These are phyloP conservation scores for Raffaelea ambrosiae DNA, from an alignment of 2,329 filamentous ascomycete species.

Conservation along the genomic window DNA sequence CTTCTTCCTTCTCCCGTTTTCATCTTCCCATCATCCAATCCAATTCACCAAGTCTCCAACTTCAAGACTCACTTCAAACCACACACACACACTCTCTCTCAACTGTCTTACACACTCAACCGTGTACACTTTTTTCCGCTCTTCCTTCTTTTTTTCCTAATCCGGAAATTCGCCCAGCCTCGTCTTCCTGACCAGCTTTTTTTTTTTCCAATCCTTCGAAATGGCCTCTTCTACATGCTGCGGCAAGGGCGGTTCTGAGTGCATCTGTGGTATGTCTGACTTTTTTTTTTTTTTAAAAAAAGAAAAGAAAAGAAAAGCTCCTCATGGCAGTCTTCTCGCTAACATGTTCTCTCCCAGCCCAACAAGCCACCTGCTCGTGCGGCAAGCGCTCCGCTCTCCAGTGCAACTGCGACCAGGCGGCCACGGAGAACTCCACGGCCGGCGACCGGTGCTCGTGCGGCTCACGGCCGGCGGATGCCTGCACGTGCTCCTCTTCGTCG, in stretches of 20 bases:
- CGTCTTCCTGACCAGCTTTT: background rate
- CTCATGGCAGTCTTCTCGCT: background rate
- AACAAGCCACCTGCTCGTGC: conserved; percentile 73
- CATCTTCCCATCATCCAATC: background rate
- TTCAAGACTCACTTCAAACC: background rate
- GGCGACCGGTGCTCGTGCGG: conserved; percentile 79
- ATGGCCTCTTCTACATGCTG: conserved; percentile 42
- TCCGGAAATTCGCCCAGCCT: background rate
- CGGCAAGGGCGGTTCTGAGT: conserved; percentile 42
- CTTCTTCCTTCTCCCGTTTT: background rate
- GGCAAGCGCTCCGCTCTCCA: conserved; percentile 79
- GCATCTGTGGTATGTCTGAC: conserved; percentile 53
- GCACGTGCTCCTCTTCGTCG: conserved; percentile 66
- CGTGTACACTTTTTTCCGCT: too few relatives aligned
- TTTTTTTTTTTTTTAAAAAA: background rate
- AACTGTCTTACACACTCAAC: too few relatives aligned
- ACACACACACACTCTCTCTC: background rate
- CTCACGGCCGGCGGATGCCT: conserved; percentile 68
- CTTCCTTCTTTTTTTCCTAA: background rate
- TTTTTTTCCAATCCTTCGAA: conserved; percentile 1
- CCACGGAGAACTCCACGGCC: conserved; percentile 62
- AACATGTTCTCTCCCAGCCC: conserved; percentile 30
- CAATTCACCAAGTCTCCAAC: background rate
- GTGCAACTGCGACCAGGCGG: conserved; percentile 75
- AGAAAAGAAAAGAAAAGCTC: too few relatives aligned